These are phyloP conservation scores for Camellia granthamiana DNA, from an alignment of 148 eudicot genomes.

Conservation along the genomic window DNA sequence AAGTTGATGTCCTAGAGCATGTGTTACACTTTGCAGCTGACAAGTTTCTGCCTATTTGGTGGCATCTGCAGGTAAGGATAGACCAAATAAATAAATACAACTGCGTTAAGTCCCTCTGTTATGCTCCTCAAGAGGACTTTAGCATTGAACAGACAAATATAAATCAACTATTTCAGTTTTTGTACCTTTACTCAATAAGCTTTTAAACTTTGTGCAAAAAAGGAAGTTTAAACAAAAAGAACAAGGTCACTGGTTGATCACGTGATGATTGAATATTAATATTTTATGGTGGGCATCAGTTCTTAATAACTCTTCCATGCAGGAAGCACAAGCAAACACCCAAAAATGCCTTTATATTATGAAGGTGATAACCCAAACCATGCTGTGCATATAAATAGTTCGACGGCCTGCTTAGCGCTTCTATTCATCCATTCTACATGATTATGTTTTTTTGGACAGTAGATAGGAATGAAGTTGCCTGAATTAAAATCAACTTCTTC, in stretches of 20 bases:
- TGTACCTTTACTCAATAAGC: neutral
- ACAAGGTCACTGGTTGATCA: constrained; percentile 9
- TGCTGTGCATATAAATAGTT: neutral
- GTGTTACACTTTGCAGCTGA: constrained; percentile 56
- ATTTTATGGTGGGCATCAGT: neutral
- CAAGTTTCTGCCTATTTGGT: constrained; percentile 48
- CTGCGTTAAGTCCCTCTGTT: neutral
- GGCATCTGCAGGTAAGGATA: constrained; percentile 60
- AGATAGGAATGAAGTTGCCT: neutral
- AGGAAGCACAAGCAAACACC: neutral
- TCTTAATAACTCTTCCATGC: neutral
- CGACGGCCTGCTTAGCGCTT: neutral
- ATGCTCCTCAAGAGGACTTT: neutral
- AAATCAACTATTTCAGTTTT: neutral
- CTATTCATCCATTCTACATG: neutral
- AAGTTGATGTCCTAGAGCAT: constrained; percentile 54
- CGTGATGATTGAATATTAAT: neutral
- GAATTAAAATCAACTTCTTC: neutral
- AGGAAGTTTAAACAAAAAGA: neutral
- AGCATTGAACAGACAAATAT: constrained; percentile 9
- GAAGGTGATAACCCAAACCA: neutral
- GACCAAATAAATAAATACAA: neutral
- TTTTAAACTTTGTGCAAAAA: neutral
- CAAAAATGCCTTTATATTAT: neutral
- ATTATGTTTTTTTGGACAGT: neutral